Base-by-base conservation (phyloP, 805 yeast species). In the Starmera quercuum region DNA sequence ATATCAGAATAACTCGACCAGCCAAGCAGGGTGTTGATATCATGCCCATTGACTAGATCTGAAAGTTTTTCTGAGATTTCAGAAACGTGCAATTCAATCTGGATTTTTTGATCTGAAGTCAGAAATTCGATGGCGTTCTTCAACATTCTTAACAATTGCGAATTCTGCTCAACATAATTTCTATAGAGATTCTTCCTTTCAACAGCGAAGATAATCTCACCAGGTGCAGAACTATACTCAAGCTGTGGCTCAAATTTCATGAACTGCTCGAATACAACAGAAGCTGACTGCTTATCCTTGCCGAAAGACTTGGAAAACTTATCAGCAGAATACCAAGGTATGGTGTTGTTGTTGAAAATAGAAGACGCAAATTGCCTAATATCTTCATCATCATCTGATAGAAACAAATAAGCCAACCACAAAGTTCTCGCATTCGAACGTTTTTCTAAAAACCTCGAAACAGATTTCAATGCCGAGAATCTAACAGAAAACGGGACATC, bases 111-210 rank as follows among this genome's bases (percentile, higher is more conserved):
- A 9, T 21, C 11, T 21, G 23, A 8, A 21, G 23, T 9, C 11
- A 21, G 11, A 21, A 9, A 21, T 21, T n/a, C 7, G 9, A 23
- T 9, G 13, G 9, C 7, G 13, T 23, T 23, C 13, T 29, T 39
- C 29, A 59, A 26, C 42, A 58, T 45, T 6, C 33, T 23, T 6
- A 46, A 36, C 16, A 47, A 38, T 26, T 52, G 53, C 3, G 34
- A 10, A 2, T 40, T 45, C 21, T 49, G 53, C 23, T 58, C 61
- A 7, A 67, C 50, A 11, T 64, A 68, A 47, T 78, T 74, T 43
- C 76, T 63, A 55, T 76, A 83, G 26, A 81, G 68, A 43, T 85
- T 84, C 35, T 68, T 72, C 45, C 73, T 74, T 49, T 86, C 96
- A 6, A 68, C 56, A 6, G 75, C 75, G 53, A 85, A 86, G 26